phyloP scores from a whole-genome alignment of 805 yeast genomes.

The Alloascoidea hylecoeti region DNA sequence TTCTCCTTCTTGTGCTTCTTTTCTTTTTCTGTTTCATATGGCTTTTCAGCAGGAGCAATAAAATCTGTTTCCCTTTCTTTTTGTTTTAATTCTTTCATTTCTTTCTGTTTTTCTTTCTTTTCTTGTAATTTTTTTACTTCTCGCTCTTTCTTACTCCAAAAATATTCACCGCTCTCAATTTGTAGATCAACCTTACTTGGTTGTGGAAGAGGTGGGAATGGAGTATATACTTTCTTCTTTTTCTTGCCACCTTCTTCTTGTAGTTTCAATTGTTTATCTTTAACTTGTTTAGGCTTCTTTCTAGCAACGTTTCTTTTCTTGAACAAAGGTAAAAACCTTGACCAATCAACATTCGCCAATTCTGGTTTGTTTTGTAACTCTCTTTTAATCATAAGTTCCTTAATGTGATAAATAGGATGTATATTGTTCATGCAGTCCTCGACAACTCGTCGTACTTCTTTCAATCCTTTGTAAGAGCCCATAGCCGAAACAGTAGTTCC shows the following conservation, averaged over 20 bases:
- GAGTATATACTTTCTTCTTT: conserved; percentile 76
- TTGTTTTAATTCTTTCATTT: conserved; percentile 47
- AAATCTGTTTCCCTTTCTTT: conserved; percentile 65
- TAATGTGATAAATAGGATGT: conserved; percentile 96
- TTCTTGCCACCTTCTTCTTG: conserved; percentile 27
- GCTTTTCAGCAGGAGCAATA: conserved; percentile 74
- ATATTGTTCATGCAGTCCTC: conserved; percentile 96
- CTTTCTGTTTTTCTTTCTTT: conserved; percentile 68
- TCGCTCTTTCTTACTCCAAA: conserved; percentile 79
- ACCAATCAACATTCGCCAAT: conserved; percentile 92
- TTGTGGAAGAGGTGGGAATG: conserved; percentile 96
- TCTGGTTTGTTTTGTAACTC: conserved; percentile 94
- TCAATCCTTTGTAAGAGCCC: conserved; percentile 93
- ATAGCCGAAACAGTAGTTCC: conserved; percentile 94
- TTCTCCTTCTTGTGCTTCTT: conserved; percentile 17
- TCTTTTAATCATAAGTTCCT: conserved; percentile 93
- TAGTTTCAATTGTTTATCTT: conserved; percentile 20
- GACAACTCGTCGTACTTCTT: conserved; percentile 83
- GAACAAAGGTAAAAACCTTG: conserved; percentile 89
- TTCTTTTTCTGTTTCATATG: conserved; percentile 27
- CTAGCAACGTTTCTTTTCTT: conserved; percentile 94
- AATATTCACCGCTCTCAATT: conserved; percentile 97
- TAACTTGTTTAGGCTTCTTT: conserved; percentile 64
- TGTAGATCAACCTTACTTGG: conserved; percentile 96
- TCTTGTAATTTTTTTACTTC: conserved; percentile 55